Conservation (phyloP, 1,139 yeast genomes). For the Nakaseomyces sp. region DNA sequence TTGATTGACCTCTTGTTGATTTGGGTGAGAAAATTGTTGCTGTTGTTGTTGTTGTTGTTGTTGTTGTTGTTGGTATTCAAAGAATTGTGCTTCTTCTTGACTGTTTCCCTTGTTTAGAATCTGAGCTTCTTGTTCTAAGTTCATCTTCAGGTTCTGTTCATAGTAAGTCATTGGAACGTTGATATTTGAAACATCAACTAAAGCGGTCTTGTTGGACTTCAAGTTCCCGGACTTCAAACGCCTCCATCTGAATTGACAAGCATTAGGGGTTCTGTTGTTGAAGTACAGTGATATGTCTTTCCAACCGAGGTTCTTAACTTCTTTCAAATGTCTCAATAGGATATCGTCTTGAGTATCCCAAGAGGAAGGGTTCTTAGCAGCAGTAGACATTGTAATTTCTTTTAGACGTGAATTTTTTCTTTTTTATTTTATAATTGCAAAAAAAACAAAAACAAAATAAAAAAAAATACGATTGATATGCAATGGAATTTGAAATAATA, state of each 20-base stretch:
- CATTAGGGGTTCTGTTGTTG: constrained; percentile 63
- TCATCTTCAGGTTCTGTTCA: constrained; percentile 3
- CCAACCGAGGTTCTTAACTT: constrained; percentile 67
- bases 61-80: background rate
- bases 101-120: background rate
- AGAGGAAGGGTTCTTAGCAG: constrained; percentile 48
- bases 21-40: too few relatives aligned
- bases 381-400: background rate
- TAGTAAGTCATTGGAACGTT: constrained; percentile 2
- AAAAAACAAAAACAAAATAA: too few relatives aligned
- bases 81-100: background rate
- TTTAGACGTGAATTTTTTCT: too few relatives aligned
- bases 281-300: constrained; percentile 64
- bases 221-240: constrained; percentile 55
- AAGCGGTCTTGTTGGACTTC: constrained; percentile 43
- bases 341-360: constrained; percentile 73
- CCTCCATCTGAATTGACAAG: constrained; percentile 76
- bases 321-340: constrained; percentile 58
- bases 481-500: too few relatives aligned
- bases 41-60: background rate
- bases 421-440: too few relatives aligned
- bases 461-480: too few relatives aligned
- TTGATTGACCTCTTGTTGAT: background rate
- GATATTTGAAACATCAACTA: background rate
- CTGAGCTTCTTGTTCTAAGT: background rate